Evolutionary conservation across 345 rosid species (phyloP), one percentile per base, ranked within the genome.

Genomic region (Murraya koenigii): DNA sequence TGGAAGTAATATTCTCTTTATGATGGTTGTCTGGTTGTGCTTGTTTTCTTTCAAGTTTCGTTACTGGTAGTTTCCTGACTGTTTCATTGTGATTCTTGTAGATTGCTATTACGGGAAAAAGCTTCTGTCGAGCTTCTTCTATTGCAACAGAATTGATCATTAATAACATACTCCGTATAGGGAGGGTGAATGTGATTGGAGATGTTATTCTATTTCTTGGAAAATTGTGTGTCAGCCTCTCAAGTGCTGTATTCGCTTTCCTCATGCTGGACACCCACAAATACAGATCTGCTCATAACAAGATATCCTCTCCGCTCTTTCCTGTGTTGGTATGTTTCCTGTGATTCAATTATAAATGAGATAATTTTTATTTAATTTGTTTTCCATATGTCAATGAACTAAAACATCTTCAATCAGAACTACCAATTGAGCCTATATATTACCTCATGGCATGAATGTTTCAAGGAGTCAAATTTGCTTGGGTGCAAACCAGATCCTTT

Each of bases 71-170:
- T 71, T 47, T 58, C 66, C 74, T 79, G 71, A 61, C 44, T 41
- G 11, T 49, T 55, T 36, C 52, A 47, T 39, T 79, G 11, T 63
- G 62, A 47, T 78, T 64, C 66, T 44, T 84, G 82, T 86, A 96
- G 99, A 92, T 96, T 71, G 98, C 98, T 56, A 88, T 94, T 81
- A 92, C 94, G 1, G 99, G 99, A 60, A 91, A 96, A 85, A 94
- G 97, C 91, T 91, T 94, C 89, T 96, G 93, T 71, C 82, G 77
- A 49, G 86, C 99, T 39, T 96, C 99, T 64, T 89, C 87, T 22
- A 91, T 94, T 5, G 97, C 98, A 28, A 92, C 97, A 13, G 99
- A 92, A 75, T 82, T 96, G 80, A 94, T 96, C 84, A 85, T 91
- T 44, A 94, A 82, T 87, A 96, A 96, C 86, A 91, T 96, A 56